Evolutionary conservation across 495 filamentous ascomycete species (phyloP).

Genomic region (Hyaloscypha hepaticicola): DNA sequence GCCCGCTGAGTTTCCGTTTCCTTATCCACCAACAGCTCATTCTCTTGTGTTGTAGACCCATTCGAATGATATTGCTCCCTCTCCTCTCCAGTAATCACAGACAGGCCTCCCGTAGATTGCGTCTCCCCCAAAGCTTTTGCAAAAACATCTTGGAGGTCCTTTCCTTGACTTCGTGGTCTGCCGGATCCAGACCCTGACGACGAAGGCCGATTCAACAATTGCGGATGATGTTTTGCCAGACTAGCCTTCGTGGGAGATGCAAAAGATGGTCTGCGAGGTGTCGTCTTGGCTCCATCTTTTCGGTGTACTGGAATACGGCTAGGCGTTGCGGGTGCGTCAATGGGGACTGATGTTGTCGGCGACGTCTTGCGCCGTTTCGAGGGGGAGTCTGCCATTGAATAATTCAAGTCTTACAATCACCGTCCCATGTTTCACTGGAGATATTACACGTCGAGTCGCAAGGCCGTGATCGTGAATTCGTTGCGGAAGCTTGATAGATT

Average conservation of each 20-base stretch:
- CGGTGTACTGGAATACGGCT: conserved; percentile 29
- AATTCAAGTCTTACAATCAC: not conserved
- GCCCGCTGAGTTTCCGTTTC: not conserved
- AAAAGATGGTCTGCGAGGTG: conserved; percentile 52
- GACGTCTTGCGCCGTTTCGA: conserved; percentile 65
- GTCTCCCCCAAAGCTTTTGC: conserved; percentile 21
- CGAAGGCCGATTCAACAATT: conserved; percentile 50
- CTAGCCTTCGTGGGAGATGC: conserved; percentile 65
- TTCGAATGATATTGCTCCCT: conserved; percentile 5
- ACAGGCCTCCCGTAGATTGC: conserved; percentile 1
- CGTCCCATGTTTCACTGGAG: not conserved
- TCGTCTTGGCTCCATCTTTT: conserved; percentile 16
- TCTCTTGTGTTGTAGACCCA: conserved; percentile 20
- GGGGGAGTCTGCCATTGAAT: conserved; percentile 53
- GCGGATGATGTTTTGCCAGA: conserved; percentile 62
- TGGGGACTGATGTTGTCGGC: conserved; percentile 40
- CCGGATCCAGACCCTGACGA: conserved; percentile 25
- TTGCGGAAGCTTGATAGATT: not conserved
- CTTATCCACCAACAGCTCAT: conserved; percentile 11
- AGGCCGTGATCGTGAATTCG: not conserved
- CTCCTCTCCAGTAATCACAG: not conserved
- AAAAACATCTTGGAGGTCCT: conserved; percentile 28
- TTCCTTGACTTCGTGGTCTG: conserved; percentile 17
- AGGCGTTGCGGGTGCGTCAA: conserved; percentile 31
- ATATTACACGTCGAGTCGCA: conserved; percentile 3